phyloP scores from a whole-genome alignment of 331 rosid species.

The Ulmus americana region DNA sequence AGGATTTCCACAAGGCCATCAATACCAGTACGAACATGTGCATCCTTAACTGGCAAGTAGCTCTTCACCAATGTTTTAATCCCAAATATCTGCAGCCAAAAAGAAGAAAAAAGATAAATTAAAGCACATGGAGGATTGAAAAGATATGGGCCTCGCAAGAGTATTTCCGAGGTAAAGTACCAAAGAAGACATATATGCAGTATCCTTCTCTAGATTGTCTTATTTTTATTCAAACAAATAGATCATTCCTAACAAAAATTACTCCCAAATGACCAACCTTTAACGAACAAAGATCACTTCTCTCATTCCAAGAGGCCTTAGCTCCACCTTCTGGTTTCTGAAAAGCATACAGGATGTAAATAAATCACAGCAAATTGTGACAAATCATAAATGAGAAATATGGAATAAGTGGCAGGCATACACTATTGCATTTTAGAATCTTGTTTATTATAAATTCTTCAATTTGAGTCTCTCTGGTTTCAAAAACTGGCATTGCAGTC shows the following conservation, averaged over 20 bases:
- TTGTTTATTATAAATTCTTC: constrained; percentile 61
- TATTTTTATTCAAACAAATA: not conserved
- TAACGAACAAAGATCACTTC: constrained; percentile 74
- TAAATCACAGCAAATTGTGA: constrained; percentile 24
- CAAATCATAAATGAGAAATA: constrained; percentile 13
- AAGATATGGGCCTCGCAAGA: not conserved
- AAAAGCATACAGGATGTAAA: constrained; percentile 29
- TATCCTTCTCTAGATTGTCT: not conserved
- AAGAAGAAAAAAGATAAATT: not conserved
- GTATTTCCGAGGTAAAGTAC: constrained; percentile 6
- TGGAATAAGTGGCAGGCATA: constrained; percentile 34
- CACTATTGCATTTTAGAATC: constrained; percentile 59
- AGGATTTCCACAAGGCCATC: constrained; percentile 66
- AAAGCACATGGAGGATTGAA: not conserved
- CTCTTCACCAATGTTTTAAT: constrained; percentile 86
- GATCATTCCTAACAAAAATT: constrained; percentile 16
- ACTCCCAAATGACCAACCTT: constrained; percentile 52
- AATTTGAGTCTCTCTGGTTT: constrained; percentile 85
- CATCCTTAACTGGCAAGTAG: constrained; percentile 91
- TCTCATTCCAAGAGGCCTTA: constrained; percentile 64
- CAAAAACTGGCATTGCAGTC: constrained; percentile 94
- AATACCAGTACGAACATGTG: constrained; percentile 66
- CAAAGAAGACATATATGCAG: not conserved
- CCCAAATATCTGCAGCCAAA: constrained; percentile 64
- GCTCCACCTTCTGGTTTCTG: constrained; percentile 62